Conservation (phyloP, 164 flowering plant genomes). For the Liquidambar formosana region DNA sequence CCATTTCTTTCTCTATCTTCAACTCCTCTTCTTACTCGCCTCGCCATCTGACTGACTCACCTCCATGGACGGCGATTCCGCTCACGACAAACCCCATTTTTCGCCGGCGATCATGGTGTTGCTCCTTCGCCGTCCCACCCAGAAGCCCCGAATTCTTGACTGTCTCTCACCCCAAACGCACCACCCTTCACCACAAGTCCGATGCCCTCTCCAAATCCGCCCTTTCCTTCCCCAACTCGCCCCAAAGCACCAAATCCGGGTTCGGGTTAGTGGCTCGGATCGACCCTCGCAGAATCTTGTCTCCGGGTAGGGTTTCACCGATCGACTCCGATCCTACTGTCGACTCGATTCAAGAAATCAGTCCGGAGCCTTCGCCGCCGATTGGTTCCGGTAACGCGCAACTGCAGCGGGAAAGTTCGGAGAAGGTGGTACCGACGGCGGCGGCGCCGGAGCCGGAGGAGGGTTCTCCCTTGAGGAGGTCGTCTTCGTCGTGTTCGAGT, state of each 20-base stretch:
- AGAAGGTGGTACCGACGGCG: constrained; percentile 16
- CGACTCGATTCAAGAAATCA: constrained; percentile 21
- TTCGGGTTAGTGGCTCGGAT: constrained; percentile 44
- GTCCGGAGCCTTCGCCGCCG: constrained; percentile 10
- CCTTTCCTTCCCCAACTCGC: constrained; percentile 48
- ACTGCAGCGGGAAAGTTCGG: constrained; percentile 11
- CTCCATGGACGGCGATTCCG: constrained; percentile 28
- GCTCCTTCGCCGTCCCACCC: constrained; percentile 61
- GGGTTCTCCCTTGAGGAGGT: not conserved
- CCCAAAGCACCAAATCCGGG: constrained; percentile 47
- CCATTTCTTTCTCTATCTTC: not conserved
- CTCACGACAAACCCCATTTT: constrained; percentile 17
- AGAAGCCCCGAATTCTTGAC: constrained; percentile 54
- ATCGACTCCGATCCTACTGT: constrained; percentile 50
- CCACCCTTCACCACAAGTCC: constrained; percentile 9
- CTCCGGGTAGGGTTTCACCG: constrained; percentile 94
- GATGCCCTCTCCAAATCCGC: constrained; percentile 22
- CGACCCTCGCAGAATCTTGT: constrained; percentile 71
- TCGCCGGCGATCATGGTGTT: constrained; percentile 63
- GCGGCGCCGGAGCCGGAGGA: constrained; percentile 9
- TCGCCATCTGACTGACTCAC: not conserved
- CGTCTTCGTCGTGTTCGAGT: not conserved
- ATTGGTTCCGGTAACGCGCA: constrained; percentile 1
- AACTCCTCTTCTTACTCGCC: not conserved
- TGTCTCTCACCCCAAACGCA: constrained; percentile 15